Conservation (phyloP, 495 filamentous ascomycete species). For the Trichoderma gamsii region DNA sequence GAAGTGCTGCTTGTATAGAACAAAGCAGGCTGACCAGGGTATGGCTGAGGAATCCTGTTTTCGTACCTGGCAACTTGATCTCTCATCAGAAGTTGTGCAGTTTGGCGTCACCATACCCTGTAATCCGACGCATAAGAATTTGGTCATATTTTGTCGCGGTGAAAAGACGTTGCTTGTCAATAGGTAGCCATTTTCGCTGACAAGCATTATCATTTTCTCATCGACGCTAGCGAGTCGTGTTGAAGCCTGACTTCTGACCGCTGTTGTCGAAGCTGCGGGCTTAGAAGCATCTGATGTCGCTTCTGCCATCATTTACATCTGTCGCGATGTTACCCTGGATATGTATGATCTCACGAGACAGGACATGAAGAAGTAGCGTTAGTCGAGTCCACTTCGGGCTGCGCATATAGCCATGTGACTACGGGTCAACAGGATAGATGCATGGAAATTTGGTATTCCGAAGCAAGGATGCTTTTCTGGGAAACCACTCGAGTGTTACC, state of each 20-base stretch:
- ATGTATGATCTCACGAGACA: neutral
- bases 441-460: neutral
- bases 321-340: slow-evolving; percentile 1
- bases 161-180: too few relatives aligned
- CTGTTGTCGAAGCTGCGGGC: neutral
- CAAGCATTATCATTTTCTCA: neutral
- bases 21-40: neutral
- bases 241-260: slow-evolving; percentile 4
- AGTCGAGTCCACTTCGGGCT: neutral
- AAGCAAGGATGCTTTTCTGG: neutral
- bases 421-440: neutral
- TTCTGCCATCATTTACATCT: neutral
- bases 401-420: slow-evolving; percentile 9
- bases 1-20: neutral
- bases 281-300: neutral
- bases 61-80: neutral
- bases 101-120: neutral
- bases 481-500: neutral
- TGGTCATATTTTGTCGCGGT: neutral
- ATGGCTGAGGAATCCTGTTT: slow-evolving; percentile 3
- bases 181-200: too few relatives aligned
- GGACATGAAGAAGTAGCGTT: slow-evolving; percentile 2
- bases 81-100: neutral
- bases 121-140: neutral
- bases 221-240: neutral